Percentiles rank a stretch among this genome's conserved stretches.
Conservation (phyloP, 2,329 filamentous ascomycete species). For the Aspergillus bombycis region DNA sequence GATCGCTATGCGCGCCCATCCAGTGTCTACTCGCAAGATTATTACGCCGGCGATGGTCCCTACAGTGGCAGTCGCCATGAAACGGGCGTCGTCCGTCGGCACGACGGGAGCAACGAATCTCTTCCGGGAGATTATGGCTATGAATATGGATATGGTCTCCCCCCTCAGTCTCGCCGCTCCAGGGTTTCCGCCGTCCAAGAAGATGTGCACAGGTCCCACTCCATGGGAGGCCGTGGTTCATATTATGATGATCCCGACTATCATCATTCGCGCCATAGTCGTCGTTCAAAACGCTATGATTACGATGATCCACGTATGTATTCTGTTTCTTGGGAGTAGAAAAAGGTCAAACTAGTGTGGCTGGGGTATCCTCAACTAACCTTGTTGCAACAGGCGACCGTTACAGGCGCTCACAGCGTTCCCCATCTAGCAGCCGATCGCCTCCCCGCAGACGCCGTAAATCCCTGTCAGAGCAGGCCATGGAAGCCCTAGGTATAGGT, state of each 20-base stretch:
- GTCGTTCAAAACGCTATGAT: constrained; percentile 52
- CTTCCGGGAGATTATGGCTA: constrained; percentile 61
- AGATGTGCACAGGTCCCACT: constrained; percentile 41
- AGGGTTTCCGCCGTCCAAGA: constrained; percentile 38
- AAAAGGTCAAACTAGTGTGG: neutral
- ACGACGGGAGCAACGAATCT: constrained; percentile 72
- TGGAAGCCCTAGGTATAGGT: constrained; percentile 63
- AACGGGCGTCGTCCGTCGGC: constrained; percentile 26
- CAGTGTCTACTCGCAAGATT: constrained; percentile 29
- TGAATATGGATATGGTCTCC: constrained; percentile 46
- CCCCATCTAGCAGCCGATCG: constrained; percentile 45
- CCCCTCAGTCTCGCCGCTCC: constrained; percentile 24
- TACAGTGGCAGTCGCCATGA: constrained; percentile 16
- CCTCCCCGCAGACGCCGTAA: constrained; percentile 47
- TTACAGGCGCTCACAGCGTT: constrained; percentile 36
- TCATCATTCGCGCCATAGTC: constrained; percentile 42
- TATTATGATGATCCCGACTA: constrained; percentile 38
- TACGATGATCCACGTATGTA: constrained; percentile 48
- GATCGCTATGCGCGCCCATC: constrained; percentile 35
- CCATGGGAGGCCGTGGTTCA: constrained; percentile 36
- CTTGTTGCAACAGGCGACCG: constrained; percentile 30
- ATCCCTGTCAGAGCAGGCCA: constrained; percentile 52
- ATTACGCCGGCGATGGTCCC: constrained; percentile 30
- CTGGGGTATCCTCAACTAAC: neutral
- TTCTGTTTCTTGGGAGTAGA: neutral